Evolutionary conservation across 2,329 filamentous ascomycete species (phyloP).

Genomic region (Arthrobotrys megalospora): DNA sequence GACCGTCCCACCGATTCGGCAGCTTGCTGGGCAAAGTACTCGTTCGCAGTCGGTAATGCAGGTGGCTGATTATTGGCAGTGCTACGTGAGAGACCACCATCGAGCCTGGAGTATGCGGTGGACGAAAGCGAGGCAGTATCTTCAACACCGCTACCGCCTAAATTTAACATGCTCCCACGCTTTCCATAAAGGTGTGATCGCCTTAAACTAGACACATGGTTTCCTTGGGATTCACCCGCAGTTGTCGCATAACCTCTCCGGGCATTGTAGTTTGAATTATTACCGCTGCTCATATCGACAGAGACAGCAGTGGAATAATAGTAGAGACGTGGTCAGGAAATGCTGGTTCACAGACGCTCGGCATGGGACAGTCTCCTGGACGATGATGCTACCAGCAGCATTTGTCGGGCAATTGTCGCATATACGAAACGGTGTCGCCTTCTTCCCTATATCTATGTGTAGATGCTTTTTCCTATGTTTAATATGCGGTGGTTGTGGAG

Average conservation of each 20-base stretch:
- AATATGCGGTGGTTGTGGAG: background rate
- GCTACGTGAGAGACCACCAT: constrained; percentile 16
- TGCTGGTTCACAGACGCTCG: constrained; percentile 28
- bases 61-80: constrained; percentile 1
- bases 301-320: constrained; percentile 35
- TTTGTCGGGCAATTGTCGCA: constrained; percentile 31
- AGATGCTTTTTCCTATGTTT: background rate
- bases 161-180: constrained; percentile 32
- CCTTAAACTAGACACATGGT: constrained; percentile 37
- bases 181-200: constrained; percentile 52
- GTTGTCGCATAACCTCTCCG: constrained; percentile 49
- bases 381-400: constrained; percentile 41
- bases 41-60: constrained; percentile 41
- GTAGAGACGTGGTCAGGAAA: constrained; percentile 1
- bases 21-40: constrained; percentile 49
- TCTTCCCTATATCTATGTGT: background rate
- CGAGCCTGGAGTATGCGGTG: constrained; percentile 46
- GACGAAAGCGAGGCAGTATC: constrained; percentile 15
- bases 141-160: constrained; percentile 17
- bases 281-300: constrained; percentile 49
- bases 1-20: constrained; percentile 30
- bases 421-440: constrained; percentile 21
- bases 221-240: constrained; percentile 39
- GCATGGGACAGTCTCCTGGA: constrained; percentile 51
- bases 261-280: constrained; percentile 47